These are phyloP conservation scores for Aspergillus sp. DNA, from an alignment of 2,329 filamentous ascomycete species.

Conservation along the genomic window DNA sequence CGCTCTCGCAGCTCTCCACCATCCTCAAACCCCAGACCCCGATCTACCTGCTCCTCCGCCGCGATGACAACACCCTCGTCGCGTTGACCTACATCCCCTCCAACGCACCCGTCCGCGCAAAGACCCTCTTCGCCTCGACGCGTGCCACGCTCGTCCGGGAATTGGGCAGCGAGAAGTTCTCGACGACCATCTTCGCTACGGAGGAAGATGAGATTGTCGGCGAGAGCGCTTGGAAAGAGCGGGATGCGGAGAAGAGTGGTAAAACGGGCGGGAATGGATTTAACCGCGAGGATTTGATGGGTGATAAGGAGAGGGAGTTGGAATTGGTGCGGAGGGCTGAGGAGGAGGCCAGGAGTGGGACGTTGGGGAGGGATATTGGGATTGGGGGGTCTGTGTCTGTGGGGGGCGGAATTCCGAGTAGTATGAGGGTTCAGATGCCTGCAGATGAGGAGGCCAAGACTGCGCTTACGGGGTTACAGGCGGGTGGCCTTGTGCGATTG, in stretches of 20 bases:
- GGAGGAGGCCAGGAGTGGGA: conserved; percentile 51
- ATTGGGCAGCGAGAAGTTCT: conserved; percentile 56
- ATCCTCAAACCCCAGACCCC: conserved; percentile 51
- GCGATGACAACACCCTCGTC: conserved; percentile 32
- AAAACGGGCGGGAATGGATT: conserved; percentile 14
- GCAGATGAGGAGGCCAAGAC: conserved; percentile 48
- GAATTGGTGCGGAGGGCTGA: conserved; percentile 54
- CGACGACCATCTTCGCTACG: conserved; percentile 53
- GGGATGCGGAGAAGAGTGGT: conserved; percentile 40
- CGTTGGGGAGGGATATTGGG: conserved; percentile 43
- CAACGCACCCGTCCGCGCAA: conserved; percentile 56
- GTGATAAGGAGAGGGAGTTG: conserved; percentile 53
- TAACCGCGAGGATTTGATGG: conserved; percentile 48
- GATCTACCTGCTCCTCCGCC: conserved; percentile 56
- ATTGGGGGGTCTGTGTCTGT: conserved; percentile 34
- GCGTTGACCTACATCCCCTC: conserved; percentile 59
- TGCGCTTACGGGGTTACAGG: conserved; percentile 40
- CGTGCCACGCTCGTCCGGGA: conserved; percentile 54
- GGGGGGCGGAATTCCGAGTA: conserved; percentile 16
- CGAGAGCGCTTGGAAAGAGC: conserved; percentile 48
- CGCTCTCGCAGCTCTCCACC: conserved; percentile 43
- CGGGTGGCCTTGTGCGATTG: conserved; percentile 44
- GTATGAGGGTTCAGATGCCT: conserved; percentile 44
- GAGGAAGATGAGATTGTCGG: conserved; percentile 51
- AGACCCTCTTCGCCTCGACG: conserved; percentile 61